These are phyloP conservation scores for Debaryomyces coudertii DNA, from an alignment of 1,139 yeast species.

Conservation along the genomic window DNA sequence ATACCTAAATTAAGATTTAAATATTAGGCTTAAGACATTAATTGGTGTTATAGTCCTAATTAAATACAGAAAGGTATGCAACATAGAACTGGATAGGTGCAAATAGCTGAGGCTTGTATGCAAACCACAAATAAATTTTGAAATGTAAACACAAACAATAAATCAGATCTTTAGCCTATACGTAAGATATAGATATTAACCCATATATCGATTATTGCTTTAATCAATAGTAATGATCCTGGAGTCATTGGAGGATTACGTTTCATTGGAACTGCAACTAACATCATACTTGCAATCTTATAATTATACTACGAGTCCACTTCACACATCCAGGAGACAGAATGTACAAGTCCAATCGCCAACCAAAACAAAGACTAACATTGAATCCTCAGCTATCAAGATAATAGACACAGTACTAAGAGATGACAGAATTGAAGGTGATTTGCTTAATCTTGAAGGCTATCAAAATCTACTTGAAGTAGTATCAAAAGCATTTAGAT, in stretches of 20 bases:
- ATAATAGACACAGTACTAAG: slow-evolving; percentile 9
- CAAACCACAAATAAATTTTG: slow-evolving; percentile 3
- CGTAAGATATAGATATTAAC: not conserved
- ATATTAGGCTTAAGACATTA: no score
- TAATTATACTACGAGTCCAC: slow-evolving; percentile 12
- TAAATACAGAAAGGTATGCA: not conserved
- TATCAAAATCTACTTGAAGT: slow-evolving; percentile 12
- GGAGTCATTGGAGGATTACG: slow-evolving; percentile 6
- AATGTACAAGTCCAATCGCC: slow-evolving; percentile 12
- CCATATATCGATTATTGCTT: not conserved
- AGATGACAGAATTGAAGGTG: slow-evolving; percentile 5
- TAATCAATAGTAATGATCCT: not conserved
- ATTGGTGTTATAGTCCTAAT: no score
- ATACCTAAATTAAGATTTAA: no score
- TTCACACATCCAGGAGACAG: slow-evolving; percentile 15
- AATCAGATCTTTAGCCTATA: not conserved
- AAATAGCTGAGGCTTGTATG: slow-evolving; percentile 3
- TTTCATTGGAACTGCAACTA: slow-evolving; percentile 9
- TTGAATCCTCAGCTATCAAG: slow-evolving; percentile 16
- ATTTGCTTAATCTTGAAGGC: slow-evolving; percentile 1
- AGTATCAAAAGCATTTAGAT: slow-evolving; percentile 22
- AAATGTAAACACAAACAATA: slow-evolving; percentile 10
- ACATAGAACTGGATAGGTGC: not conserved
- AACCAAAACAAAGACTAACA: slow-evolving; percentile 13
- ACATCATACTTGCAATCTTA: slow-evolving; percentile 10